A percentile compares a stretch with the other conserved stretches of the same genome.
These are phyloP conservation scores for Musa balbisiana DNA, from an alignment of 202 grass and related monocot genomes.

Conservation along the genomic window DNA sequence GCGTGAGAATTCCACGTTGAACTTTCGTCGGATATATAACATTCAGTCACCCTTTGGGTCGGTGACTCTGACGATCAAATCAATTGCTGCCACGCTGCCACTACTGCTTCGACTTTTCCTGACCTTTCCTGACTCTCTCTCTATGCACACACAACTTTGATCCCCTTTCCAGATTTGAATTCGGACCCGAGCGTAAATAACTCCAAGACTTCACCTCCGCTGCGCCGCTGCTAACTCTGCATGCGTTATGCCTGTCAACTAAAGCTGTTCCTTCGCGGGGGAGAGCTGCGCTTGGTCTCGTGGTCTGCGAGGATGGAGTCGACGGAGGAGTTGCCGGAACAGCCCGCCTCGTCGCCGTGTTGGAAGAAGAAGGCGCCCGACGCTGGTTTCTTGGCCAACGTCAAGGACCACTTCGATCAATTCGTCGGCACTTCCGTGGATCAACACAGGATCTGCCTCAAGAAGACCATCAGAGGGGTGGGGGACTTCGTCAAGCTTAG, in stretches of 20 bases:
- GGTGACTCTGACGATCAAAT: too few species aligned
- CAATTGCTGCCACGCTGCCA: too few species aligned
- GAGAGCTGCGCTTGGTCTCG: too few species aligned
- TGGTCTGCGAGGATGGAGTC: not conserved
- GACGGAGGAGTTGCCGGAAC: not conserved
- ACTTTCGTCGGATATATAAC: too few species aligned
- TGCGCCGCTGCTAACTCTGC: not conserved
- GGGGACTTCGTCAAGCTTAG: constrained; percentile 35
- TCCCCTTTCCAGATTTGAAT: too few species aligned
- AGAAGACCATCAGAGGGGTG: constrained; percentile 39
- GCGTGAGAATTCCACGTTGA: too few species aligned
- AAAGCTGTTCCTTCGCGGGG: not conserved
- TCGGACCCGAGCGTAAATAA: too few species aligned
- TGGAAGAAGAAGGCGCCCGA: constrained; percentile 56
- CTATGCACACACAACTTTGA: too few species aligned
- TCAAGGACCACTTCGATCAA: constrained; percentile 56
- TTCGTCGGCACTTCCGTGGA: constrained; percentile 44
- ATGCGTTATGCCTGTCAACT: not conserved
- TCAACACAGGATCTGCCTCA: constrained; percentile 69
- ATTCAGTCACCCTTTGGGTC: too few species aligned
- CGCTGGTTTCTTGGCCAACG: constrained; percentile 32
- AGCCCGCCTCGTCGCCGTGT: constrained; percentile 22
- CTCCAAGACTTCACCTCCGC: too few species aligned
- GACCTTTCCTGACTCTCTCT: too few species aligned
- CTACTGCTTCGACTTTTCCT: too few species aligned